A percentile compares a stretch with the other conserved stretches of the same genome.
These are phyloP conservation scores for Westerdykella aurantiaca DNA, from an alignment of 2,329 filamentous ascomycete species.

Conservation along the genomic window DNA sequence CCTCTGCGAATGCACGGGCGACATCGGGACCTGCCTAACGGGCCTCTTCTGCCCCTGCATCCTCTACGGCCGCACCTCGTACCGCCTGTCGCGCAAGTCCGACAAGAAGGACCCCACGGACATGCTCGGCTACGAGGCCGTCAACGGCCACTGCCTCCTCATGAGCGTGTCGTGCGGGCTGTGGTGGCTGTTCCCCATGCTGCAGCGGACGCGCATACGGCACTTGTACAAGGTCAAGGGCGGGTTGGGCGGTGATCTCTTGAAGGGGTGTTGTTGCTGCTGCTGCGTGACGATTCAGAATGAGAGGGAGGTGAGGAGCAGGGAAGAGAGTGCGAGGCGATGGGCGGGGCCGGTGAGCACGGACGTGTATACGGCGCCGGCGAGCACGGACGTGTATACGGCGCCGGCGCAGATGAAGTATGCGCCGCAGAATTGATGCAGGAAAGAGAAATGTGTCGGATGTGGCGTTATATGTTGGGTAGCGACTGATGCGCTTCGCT, in stretches of 20 bases:
- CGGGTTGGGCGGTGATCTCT: constrained; percentile 29
- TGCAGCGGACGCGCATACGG: constrained; percentile 38
- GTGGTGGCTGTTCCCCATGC: constrained; percentile 34
- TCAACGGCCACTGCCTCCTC: constrained; percentile 38
- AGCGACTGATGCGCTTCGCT: too few species aligned
- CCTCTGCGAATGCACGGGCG: constrained; percentile 31
- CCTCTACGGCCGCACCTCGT: constrained; percentile 41
- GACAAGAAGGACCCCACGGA: constrained; percentile 39
- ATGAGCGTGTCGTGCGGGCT: constrained; percentile 36
- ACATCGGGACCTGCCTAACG: constrained; percentile 35
- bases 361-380: constrained; percentile 31
- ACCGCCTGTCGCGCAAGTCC: constrained; percentile 37
- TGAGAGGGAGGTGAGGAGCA: constrained; percentile 41
- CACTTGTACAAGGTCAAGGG: constrained; percentile 42
- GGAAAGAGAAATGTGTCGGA: background rate
- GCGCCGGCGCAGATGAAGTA: constrained; percentile 31
- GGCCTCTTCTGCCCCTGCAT: constrained; percentile 42
- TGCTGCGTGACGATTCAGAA: constrained; percentile 41
- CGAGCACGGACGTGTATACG: constrained; percentile 28
- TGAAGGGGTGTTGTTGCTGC: constrained; percentile 37
- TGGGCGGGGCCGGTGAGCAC: constrained; percentile 36
- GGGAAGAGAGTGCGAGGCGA: constrained; percentile 39
- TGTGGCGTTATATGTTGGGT: background rate
- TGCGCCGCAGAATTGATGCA: constrained; percentile 24
- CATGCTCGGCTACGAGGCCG: constrained; percentile 30